Evolutionary conservation across 768 basidiomycete genomes (phyloP), one percentile per base, ranked within the genome.

Genomic region (Amanita thiersii): DNA sequence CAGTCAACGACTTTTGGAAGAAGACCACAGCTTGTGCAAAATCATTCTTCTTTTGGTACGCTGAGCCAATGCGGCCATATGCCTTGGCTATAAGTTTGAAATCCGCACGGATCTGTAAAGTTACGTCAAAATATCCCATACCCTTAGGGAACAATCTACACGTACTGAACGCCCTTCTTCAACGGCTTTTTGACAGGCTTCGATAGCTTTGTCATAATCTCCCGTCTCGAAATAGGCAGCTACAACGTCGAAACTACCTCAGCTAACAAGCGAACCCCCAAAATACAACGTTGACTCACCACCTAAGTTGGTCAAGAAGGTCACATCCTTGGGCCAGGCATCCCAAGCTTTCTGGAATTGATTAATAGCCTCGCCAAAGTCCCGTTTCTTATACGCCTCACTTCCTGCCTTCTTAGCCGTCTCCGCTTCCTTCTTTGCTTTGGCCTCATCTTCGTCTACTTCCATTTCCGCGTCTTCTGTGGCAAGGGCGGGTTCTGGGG

Each of bases 21-120:
- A 76, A 92, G 61, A 88, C 92, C 72, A 94, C 78, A 11, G 93
- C 93, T 31, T 74, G 75, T 5, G 53, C 53, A 20, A 81, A 60
- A 59, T 99, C 90, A 32, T 68, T 75, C 57, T 88, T 87, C 63
- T 83, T 85, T 43, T 76, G 64, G 66, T 90, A 91, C 0, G 94
- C 75, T 5, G 81, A 78, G 9, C 94, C 96, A 37, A 83, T 76
- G 38, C 96, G 88, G 17, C 89, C 96, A 41, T 86, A 76, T 0
- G 93, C 92, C 64, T 98, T 98, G 23, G 94, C 94, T 45, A 96
- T 67, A 45, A 96, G 72, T 65, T 96, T 98, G 75, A 79, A 98
- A 64, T 99, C 94, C 3, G 86, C 87, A 37, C 91, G 82, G 30
- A 92, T 56, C 76, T 92, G 56, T 37, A 33, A 34, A 14, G 25